Percentiles rank a stretch among this genome's conserved stretches.
These are phyloP conservation scores for Aspergillus mulundensis DNA, from an alignment of 495 filamentous ascomycete species.

Conservation along the genomic window DNA sequence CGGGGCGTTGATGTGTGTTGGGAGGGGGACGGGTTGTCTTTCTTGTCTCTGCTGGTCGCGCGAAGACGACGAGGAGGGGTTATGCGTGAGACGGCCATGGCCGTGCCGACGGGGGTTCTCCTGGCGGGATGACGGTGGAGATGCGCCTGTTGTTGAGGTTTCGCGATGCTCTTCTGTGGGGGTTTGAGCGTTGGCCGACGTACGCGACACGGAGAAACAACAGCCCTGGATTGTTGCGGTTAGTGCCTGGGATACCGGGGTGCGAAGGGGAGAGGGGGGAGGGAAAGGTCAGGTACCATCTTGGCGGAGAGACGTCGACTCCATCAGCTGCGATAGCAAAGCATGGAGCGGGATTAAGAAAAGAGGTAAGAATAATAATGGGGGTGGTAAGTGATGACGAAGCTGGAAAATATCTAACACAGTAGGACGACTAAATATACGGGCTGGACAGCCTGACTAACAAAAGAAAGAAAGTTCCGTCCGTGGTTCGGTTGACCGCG, in stretches of 20 bases:
- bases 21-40: constrained; percentile 23
- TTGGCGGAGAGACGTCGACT: constrained; percentile 11
- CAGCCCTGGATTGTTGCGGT: constrained; percentile 29
- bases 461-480: background rate
- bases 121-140: background rate
- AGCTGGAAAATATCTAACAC: too few species aligned
- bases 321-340: constrained; percentile 12
- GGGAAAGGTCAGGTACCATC: constrained; percentile 9
- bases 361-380: constrained; percentile 4
- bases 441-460: background rate
- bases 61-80: constrained; percentile 5
- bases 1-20: constrained; percentile 49
- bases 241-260: background rate
- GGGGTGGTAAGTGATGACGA: constrained; percentile 2
- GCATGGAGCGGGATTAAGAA: background rate
- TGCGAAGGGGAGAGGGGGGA: background rate
- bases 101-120: background rate
- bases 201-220: constrained; percentile 39
- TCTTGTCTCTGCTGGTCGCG: constrained; percentile 11
- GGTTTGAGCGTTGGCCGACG: constrained; percentile 16
- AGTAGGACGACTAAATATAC: constrained; percentile 2
- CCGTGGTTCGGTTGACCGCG: background rate
- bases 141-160: background rate
- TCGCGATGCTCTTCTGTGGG: constrained; percentile 17
- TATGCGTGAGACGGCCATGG: constrained; percentile 1